Evolutionary conservation across 345 rosid species (phyloP).

Genomic region (Lenwebbia sp.): DNA sequence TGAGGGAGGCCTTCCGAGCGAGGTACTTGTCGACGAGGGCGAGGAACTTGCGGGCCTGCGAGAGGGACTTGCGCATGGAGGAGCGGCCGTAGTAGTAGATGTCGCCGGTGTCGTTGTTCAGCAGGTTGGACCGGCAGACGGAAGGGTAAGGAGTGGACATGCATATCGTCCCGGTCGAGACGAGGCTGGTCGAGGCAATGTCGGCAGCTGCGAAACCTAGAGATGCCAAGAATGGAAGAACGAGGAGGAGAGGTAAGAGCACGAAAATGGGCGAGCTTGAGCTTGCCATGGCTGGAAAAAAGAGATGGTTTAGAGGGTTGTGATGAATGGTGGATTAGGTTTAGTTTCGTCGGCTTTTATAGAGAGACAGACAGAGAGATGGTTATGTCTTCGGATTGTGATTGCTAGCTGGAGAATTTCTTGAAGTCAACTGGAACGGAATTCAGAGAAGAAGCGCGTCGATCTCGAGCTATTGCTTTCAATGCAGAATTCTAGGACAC

Average conservation of each 20-base stretch:
- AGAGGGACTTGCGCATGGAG: constrained; percentile 47
- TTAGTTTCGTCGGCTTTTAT: background rate
- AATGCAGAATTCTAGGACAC: background rate
- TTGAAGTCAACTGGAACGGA: constrained; percentile 7
- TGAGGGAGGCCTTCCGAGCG: constrained; percentile 19
- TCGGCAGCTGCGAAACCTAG: constrained; percentile 7
- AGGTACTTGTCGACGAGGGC: constrained; percentile 41
- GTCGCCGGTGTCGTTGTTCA: constrained; percentile 28
- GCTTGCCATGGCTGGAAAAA: background rate
- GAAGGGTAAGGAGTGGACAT: constrained; percentile 52
- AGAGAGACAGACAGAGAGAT: background rate
- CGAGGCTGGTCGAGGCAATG: constrained; percentile 7
- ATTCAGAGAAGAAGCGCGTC: constrained; percentile 9
- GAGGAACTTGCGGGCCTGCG: constrained; percentile 50
- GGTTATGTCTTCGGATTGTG: background rate
- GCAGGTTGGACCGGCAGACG: constrained; percentile 44
- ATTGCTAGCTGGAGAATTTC: background rate
- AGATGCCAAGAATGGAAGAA: constrained; percentile 13
- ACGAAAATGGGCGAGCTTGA: background rate
- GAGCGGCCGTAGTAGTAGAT: constrained; percentile 44
- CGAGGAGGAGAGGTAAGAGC: constrained; percentile 3
- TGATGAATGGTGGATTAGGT: background rate
- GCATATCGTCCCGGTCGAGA: constrained; percentile 33
- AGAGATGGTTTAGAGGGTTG: background rate
- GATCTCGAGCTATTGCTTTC: background rate